Percentiles rank a stretch among this genome's conserved stretches.
phyloP scores from a whole-genome alignment of 2,329 filamentous ascomycete species.

The Colletotrichum theobromicola region DNA sequence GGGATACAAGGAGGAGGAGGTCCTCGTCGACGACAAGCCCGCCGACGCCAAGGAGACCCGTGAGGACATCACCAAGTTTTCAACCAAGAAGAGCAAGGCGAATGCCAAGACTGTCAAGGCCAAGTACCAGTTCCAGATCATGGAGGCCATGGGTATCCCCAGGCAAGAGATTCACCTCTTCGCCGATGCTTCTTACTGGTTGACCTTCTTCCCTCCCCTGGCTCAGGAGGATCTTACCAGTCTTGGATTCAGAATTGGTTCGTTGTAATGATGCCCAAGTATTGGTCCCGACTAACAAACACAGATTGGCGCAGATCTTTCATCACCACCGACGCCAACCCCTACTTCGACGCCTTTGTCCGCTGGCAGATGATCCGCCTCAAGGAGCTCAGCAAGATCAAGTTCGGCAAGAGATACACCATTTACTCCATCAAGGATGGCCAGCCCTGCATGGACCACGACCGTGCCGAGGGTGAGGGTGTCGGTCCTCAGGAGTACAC shows the following conservation, averaged over 20 bases:
- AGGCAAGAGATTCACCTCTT: constrained; percentile 91
- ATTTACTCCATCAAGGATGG: constrained; percentile 80
- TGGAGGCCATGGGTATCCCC: constrained; percentile 89
- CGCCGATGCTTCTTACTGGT: constrained; percentile 89
- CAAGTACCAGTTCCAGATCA: constrained; percentile 97
- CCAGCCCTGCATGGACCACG: constrained; percentile 54
- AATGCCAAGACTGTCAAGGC: constrained; percentile 88
- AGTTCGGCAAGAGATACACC: constrained; percentile 91
- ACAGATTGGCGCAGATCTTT: constrained; percentile 24
- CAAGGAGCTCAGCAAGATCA: constrained; percentile 88
- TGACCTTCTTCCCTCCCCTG: constrained; percentile 77
- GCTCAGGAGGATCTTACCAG: constrained; percentile 26
- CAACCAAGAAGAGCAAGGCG: constrained; percentile 90
- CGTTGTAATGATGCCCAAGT: neutral
- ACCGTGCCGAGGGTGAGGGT: constrained; percentile 50
- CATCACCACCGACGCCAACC: constrained; percentile 95
- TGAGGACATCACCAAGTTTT: constrained; percentile 90
- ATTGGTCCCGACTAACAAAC: constrained; percentile 41
- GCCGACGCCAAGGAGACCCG: constrained; percentile 62
- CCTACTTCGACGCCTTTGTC: constrained; percentile 90
- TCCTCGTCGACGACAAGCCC: constrained; percentile 53
- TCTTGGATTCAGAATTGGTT: constrained; percentile 19
- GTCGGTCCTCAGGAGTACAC: constrained; percentile 64
- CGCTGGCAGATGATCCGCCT: constrained; percentile 97
- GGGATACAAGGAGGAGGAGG: constrained; percentile 69